These are phyloP conservation scores for slime mould (Dictyostelium discoideum) DNA, from an alignment of 78 protist genomes.

Conservation along the genomic window dicty_2.7 NC_007090.3:3829001-3829500, in stretches of 20 bases:
- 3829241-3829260: constrained; percentile 81
- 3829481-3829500: constrained; percentile 39
- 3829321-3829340: not conserved
- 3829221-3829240: constrained; percentile 75
- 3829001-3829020: not conserved
- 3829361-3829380: constrained; percentile 49
- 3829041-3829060: constrained; percentile 18
- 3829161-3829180: constrained; percentile 64
- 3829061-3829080: constrained; percentile 42
- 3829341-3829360: constrained; percentile 44
- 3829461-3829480: constrained; percentile 72
- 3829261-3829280: constrained; percentile 70
- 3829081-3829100: constrained; percentile 48
- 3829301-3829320: not conserved
- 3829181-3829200: constrained; percentile 83
- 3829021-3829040: constrained; percentile 14
- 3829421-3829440: constrained; percentile 85
- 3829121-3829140: constrained; percentile 48
- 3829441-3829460: constrained; percentile 56
- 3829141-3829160: constrained; percentile 41
- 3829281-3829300: not conserved
- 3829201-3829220: constrained; percentile 86
- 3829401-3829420: constrained; percentile 84
- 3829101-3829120: constrained; percentile 17
- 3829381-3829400: constrained; percentile 91